Percentiles rank a stretch among this genome's conserved stretches.
Evolutionary conservation across 169 alveolate genomes (phyloP).

Genomic region (Blepharisma undulans): DNA sequence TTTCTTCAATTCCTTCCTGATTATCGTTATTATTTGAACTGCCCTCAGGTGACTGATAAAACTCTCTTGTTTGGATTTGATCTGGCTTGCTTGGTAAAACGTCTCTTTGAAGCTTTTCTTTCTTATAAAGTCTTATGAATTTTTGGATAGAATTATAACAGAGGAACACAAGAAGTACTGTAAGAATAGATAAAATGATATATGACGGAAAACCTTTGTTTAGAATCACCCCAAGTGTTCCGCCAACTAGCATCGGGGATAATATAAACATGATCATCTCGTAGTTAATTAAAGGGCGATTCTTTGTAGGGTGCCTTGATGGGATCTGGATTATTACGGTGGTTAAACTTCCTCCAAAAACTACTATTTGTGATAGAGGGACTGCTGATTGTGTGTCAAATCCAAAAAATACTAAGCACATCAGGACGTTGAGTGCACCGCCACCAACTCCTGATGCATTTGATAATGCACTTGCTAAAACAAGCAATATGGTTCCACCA

Average conservation of each 20-base stretch:
- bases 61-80: not conserved
- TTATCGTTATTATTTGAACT: not conserved
- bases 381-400: slow-evolving; percentile 64
- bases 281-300: slow-evolving; percentile 67
- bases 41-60: not conserved
- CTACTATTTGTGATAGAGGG: slow-evolving; percentile 62
- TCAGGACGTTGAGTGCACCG: slow-evolving; percentile 67
- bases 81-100: not conserved
- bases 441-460: slow-evolving; percentile 80
- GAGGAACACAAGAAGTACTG: slow-evolving; percentile 40
- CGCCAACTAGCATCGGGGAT: slow-evolving; percentile 72
- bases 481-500: slow-evolving; percentile 50
- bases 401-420: slow-evolving; percentile 56
- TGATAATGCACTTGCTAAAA: slow-evolving; percentile 55
- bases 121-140: not conserved
- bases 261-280: slow-evolving; percentile 58
- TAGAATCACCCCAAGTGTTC: slow-evolving; percentile 72
- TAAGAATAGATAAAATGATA: slow-evolving; percentile 48
- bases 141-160: slow-evolving; percentile 42
- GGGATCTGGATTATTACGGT: slow-evolving; percentile 50
- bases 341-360: slow-evolving; percentile 65
- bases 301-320: slow-evolving; percentile 63
- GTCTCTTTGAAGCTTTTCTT: slow-evolving; percentile 43
- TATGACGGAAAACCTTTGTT: slow-evolving; percentile 63
- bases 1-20: not conserved